Evolutionary conservation across 2,329 filamentous ascomycete species (phyloP), one percentile per base, ranked within the genome.

Genomic region (Periconia sp.): DNA sequence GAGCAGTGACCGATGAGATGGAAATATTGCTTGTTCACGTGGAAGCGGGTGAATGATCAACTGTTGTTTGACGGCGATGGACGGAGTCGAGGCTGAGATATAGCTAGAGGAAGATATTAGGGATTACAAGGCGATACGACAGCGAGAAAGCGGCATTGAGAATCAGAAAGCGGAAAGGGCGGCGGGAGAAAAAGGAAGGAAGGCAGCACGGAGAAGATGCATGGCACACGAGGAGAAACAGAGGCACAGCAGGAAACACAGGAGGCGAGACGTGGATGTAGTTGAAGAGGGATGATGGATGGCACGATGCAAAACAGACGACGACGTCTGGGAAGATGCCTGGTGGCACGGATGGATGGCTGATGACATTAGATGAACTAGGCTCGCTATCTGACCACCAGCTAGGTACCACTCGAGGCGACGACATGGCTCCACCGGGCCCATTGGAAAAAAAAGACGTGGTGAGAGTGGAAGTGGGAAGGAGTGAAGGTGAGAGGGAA

Each of bases 71-170:
- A 30, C 31, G 37, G 45, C 41, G 9, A 15, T 15, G 27, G 47
- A 47, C n/a, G 30, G 33, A 30, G 19, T 41, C 14, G 33, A 23
- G n/a, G 13, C 48, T 42, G 15, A 41, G n/a, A 46, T 49, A 48
- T 48, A 42, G 48, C 19, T 40, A 49, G 17, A 40, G 19, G 37
- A 47, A 14, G 41, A 49, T 49, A 52, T 48, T 51, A 50, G 37
- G 37, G 43, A 53, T 49, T 45, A 60, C 53, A 44, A 57, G 47
- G 47, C 44, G 45, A 41, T 44, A 31, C 50, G 40, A 35, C 14
- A 41, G 50, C 52, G 51, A 53, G 43, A 59, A 50, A 50, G 53
- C 55, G 45, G 45, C 53, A 27, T 49, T 44, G 23, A 45, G 47
- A 45, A 47, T 15, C 23, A 20, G 50, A 44, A 52, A 50, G 53